Conservation (phyloP, 331 rosid species). For the Malus hybrid region DNA sequence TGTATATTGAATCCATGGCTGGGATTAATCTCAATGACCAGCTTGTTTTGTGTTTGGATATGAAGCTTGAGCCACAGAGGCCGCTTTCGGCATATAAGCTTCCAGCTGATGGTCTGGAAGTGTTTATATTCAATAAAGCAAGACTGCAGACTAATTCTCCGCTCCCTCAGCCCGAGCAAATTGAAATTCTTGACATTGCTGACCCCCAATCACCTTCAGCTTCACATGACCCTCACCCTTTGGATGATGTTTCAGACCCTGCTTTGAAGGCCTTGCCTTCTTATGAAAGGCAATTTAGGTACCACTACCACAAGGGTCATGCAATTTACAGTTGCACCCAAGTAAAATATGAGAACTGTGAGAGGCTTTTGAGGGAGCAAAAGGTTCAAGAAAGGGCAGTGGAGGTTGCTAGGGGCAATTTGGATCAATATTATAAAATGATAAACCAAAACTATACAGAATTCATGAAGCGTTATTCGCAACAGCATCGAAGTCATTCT, state of each 20-base stretch:
- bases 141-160: constrained; percentile 54
- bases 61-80: constrained; percentile 64
- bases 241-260: constrained; percentile 89
- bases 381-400: constrained; percentile 91
- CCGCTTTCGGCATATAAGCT: constrained; percentile 69
- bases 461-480: constrained; percentile 69
- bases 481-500: constrained; percentile 61
- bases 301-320: constrained; percentile 61
- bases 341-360: constrained; percentile 54
- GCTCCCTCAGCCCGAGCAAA: constrained; percentile 58
- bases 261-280: constrained; percentile 92
- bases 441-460: constrained; percentile 69
- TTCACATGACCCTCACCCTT: constrained; percentile 59
- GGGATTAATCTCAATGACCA: constrained; percentile 53
- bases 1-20: constrained; percentile 42
- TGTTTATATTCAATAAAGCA: constrained; percentile 73
- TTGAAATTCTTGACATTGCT: constrained; percentile 33
- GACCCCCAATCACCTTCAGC: constrained; percentile 59
- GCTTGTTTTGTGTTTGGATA: constrained; percentile 70
- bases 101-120: constrained; percentile 69
- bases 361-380: constrained; percentile 72
- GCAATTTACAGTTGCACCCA: constrained; percentile 40
- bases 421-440: constrained; percentile 67
- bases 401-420: constrained; percentile 73
- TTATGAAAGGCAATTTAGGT: constrained; percentile 79